Conservation (phyloP, 371 early-diverging fungal species). For the Smittium culicis region DNA sequence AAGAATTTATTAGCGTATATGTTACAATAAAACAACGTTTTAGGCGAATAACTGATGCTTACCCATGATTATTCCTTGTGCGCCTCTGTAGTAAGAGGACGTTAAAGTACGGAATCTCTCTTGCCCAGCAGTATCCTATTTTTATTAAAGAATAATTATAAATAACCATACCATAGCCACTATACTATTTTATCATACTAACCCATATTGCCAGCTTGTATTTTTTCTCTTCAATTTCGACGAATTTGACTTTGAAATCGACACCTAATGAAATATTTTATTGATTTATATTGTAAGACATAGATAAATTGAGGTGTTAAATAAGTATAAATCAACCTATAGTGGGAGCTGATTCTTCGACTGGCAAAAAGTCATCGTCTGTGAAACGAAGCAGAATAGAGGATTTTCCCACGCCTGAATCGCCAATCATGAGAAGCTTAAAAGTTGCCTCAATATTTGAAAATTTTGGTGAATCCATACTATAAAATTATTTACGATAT, state of each 20-base stretch:
- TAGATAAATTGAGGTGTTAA: too few species aligned
- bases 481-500: too few species aligned
- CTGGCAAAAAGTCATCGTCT: conserved; percentile 91
- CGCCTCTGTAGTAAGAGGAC: conserved; percentile 97
- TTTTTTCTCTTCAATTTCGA: conserved; percentile 72
- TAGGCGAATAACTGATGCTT: neutral
- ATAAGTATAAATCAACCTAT: too few species aligned
- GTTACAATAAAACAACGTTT: too few species aligned
- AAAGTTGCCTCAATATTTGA: conserved; percentile 50
- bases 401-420: conserved; percentile 98
- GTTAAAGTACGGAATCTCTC: conserved; percentile 99
- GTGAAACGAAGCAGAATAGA: conserved; percentile 90
- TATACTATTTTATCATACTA: conserved; percentile 16
- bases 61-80: conserved; percentile 89
- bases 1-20: conserved; percentile 42
- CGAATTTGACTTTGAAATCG: conserved; percentile 98
- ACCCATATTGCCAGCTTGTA: conserved; percentile 98
- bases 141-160: neutral
- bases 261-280: conserved; percentile 56
- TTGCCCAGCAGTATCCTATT: conserved; percentile 99
- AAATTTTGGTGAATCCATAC: too few species aligned
- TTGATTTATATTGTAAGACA: too few species aligned
- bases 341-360: conserved; percentile 87
- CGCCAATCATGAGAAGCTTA: conserved; percentile 96
- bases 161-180: too few species aligned